These are phyloP conservation scores for Fusarium foetens DNA, from an alignment of 2,329 filamentous ascomycete species.

Conservation along the genomic window DNA sequence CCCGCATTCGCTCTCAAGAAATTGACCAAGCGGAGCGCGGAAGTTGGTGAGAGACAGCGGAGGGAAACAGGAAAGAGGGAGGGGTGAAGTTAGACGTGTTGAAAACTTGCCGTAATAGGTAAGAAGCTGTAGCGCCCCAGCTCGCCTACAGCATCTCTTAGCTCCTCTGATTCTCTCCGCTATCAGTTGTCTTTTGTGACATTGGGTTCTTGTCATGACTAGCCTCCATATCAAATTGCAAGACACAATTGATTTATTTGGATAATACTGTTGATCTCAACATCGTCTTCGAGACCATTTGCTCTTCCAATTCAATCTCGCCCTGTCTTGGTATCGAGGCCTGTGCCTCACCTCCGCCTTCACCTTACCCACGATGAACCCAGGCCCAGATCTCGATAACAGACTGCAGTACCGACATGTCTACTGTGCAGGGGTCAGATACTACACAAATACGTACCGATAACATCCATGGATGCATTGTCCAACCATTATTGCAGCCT, in stretches of 20 bases:
- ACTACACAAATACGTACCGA: conserved; percentile 9
- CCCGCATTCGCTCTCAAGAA: conserved; percentile 25
- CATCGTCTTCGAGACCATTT: background rate
- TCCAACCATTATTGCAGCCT: conserved; percentile 13
- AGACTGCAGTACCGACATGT: conserved; percentile 18
- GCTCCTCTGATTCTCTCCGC: background rate
- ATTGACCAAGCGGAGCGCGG: conserved; percentile 22
- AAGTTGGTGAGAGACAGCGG: conserved; percentile 1
- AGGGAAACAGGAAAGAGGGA: conserved; percentile 33
- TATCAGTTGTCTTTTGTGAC: conserved; percentile 4
- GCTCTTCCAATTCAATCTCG: background rate
- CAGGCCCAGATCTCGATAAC: conserved; percentile 27
- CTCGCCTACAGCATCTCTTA: background rate
- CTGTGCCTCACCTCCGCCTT: conserved; percentile 3
- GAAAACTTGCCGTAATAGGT: conserved; percentile 29
- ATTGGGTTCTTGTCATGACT: background rate
- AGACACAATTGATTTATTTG: background rate
- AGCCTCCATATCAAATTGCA: background rate
- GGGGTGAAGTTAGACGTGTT: conserved; percentile 32
- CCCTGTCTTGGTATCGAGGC: background rate
- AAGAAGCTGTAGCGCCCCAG: conserved; percentile 18
- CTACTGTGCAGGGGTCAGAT: background rate
- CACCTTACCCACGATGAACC: background rate
- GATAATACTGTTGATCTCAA: background rate
- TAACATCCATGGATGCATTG: background rate